Evolutionary conservation across 305 asterid genomes (phyloP).

Genomic region (Withania somnifera): DNA sequence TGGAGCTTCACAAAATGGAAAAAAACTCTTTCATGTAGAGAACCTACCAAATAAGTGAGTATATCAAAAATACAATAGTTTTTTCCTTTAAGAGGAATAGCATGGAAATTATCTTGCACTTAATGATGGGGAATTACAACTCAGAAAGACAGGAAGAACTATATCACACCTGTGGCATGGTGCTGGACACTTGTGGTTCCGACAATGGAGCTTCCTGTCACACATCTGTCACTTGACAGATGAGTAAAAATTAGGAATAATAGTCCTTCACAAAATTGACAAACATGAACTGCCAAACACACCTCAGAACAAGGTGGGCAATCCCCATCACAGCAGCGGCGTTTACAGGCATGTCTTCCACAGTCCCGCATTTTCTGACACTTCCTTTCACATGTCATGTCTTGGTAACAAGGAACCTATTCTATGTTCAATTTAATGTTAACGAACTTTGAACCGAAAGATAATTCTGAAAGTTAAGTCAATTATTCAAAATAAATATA

Average conservation of each 20-base stretch:
- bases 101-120: neutral
- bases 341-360: constrained; percentile 85
- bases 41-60: neutral
- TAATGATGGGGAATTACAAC: neutral
- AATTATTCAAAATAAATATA: neutral
- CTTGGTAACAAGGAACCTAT: constrained; percentile 94
- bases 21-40: neutral
- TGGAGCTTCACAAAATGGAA: neutral
- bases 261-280: neutral
- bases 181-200: constrained; percentile 93
- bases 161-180: constrained; percentile 80
- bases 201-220: constrained; percentile 85
- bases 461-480: neutral
- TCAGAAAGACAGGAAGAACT: constrained; percentile 1
- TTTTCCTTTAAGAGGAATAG: neutral
- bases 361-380: constrained; percentile 75
- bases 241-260: neutral
- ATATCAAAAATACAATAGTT: neutral
- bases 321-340: constrained; percentile 92
- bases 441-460: constrained; percentile 1
- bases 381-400: constrained; percentile 87
- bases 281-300: constrained; percentile 4
- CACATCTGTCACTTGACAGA: constrained; percentile 45
- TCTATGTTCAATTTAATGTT: constrained; percentile 40
- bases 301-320: constrained; percentile 97